These are phyloP conservation scores for Pseudonitzschia multistriata DNA, from an alignment of 108 stramenopile genomes.

Conservation along the genomic window DNA sequence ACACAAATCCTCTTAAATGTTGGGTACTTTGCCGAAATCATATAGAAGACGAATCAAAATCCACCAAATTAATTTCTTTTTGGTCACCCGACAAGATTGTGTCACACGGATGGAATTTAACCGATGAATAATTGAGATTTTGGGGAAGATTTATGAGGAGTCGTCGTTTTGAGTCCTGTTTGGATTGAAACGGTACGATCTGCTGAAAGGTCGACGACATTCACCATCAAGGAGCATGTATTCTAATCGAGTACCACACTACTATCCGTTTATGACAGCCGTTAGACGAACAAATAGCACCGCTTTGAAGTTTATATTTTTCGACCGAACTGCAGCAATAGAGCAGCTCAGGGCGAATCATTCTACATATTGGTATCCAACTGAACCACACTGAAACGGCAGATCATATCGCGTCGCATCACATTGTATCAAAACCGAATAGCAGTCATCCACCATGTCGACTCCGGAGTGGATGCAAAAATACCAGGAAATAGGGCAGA, in stretches of 20 bases:
- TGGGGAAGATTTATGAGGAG: not conserved
- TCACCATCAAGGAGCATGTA: no score
- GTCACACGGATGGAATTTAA: not conserved
- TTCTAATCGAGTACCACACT: no score
- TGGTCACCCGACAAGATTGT: not conserved
- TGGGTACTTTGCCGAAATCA: not conserved
- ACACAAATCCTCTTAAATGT: not conserved
- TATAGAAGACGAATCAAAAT: not conserved
- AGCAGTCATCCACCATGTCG: conserved; percentile 20
- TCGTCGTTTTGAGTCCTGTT: not conserved
- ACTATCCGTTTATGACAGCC: no score
- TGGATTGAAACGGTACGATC: not conserved
- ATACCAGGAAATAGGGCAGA: conserved; percentile 35
- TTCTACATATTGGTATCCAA: no score
- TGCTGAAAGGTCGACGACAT: no score
- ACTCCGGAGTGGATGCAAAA: conserved; percentile 39
- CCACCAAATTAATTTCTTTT: not conserved
- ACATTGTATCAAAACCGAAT: not conserved
- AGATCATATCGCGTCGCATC: no score
- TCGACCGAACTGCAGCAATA: no score
- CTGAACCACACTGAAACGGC: no score
- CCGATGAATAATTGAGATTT: conserved; percentile 5
- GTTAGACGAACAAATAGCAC: no score
- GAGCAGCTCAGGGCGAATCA: no score
- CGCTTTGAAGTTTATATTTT: no score